A percentile compares a stretch with the other conserved stretches of the same genome.
phyloP scores from a whole-genome alignment of 768 basidiomycete genomes.

The Rubroboletus pulcherrimus region DNA sequence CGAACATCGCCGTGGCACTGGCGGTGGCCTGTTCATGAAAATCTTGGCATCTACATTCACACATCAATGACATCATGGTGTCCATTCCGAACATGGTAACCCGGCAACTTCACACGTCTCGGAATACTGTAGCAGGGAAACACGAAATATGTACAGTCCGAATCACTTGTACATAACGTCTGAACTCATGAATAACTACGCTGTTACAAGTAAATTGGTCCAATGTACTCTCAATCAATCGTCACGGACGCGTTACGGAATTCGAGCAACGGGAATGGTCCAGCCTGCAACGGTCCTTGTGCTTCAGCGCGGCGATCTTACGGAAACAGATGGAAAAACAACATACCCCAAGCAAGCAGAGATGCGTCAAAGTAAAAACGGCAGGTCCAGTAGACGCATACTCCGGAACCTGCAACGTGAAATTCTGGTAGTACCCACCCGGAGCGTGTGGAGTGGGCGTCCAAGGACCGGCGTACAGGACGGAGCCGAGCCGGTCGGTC shows the following conservation, averaged over 20 bases:
- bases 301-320: not conserved
- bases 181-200: not conserved
- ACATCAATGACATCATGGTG: not conserved
- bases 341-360: constrained; percentile 30
- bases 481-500: constrained; percentile 15
- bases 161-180: not conserved
- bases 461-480: constrained; percentile 31
- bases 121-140: not conserved
- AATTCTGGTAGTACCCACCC: constrained; percentile 29
- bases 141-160: not conserved
- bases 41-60: not conserved
- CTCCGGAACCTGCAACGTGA: constrained; percentile 16
- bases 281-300: constrained; percentile 13
- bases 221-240: constrained; percentile 5
- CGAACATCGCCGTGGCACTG: not conserved
- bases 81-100: too few species aligned
- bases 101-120: not conserved
- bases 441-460: constrained; percentile 15
- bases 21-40: not conserved
- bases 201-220: not conserved
- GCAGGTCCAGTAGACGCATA: constrained; percentile 18
- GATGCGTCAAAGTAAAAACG: constrained; percentile 29
- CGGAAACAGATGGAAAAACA: not conserved
- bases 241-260: constrained; percentile 25
- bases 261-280: constrained; percentile 25